These are phyloP conservation scores for Hemerocallis citrina DNA, from an alignment of 106 monocot genomes.

Conservation along the genomic window DNA sequence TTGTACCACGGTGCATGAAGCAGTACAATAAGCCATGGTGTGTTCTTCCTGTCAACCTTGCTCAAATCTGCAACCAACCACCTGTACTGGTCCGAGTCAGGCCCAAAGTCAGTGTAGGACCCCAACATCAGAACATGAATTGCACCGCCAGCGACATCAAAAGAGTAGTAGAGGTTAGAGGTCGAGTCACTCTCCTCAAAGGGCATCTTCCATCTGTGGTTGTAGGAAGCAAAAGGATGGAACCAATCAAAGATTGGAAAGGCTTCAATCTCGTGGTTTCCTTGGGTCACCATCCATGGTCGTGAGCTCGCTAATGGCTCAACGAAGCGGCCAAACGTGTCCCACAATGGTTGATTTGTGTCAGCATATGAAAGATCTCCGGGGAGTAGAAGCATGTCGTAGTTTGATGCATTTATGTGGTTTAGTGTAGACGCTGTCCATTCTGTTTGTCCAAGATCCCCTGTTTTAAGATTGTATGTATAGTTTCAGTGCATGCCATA, in stretches of 20 bases:
- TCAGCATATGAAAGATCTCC: slow-evolving; percentile 93
- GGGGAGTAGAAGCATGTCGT: slow-evolving; percentile 79
- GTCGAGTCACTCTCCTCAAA: slow-evolving; percentile 47
- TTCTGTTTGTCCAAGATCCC: slow-evolving; percentile 81
- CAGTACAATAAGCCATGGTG: slow-evolving; percentile 65
- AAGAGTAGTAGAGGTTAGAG: slow-evolving; percentile 79
- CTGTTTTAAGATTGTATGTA: too few species aligned
- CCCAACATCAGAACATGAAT: slow-evolving; percentile 81
- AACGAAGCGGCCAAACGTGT: slow-evolving; percentile 67
- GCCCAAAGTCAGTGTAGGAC: slow-evolving; percentile 45
- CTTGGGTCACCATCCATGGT: slow-evolving; percentile 91
- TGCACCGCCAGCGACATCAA: slow-evolving; percentile 56
- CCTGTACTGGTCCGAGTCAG: slow-evolving; percentile 42
- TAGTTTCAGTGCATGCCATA: too few species aligned
- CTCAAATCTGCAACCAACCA: slow-evolving; percentile 62
- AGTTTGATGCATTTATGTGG: slow-evolving; percentile 32
- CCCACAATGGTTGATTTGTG: slow-evolving; percentile 65
- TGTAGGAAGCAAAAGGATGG: slow-evolving; percentile 52
- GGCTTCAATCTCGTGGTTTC: slow-evolving; percentile 81
- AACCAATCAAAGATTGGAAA: slow-evolving; percentile 13
- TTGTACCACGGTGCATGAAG: slow-evolving; percentile 93
- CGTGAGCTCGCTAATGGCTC: slow-evolving; percentile 39
- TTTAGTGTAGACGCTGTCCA: slow-evolving; percentile 73
- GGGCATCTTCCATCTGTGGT: slow-evolving; percentile 66
- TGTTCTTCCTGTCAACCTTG: slow-evolving; percentile 38